Evolutionary conservation across 805 yeast species (phyloP).

Genomic region (Candida nonsorbophila): DNA sequence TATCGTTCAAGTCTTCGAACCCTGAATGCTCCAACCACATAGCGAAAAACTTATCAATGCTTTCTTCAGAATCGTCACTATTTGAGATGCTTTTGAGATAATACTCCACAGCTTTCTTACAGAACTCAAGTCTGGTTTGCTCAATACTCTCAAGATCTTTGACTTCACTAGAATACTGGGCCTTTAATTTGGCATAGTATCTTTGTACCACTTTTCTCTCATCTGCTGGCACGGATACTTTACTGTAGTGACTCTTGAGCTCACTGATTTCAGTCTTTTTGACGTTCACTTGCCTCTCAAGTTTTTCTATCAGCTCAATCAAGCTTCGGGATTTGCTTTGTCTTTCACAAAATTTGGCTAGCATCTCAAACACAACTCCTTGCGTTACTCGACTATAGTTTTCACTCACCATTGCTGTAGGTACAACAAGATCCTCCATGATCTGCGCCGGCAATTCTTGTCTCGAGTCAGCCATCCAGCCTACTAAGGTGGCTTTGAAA

Average conservation of each 20-base stretch:
- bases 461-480: constrained; percentile 70
- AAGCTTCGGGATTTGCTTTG: constrained; percentile 47
- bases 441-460: constrained; percentile 61
- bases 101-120: constrained; percentile 50
- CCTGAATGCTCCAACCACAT: constrained; percentile 69
- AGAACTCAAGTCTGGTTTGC: constrained; percentile 36
- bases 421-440: constrained; percentile 50
- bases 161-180: constrained; percentile 46
- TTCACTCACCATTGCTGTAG: constrained; percentile 21
- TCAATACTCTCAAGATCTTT: constrained; percentile 37
- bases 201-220: constrained; percentile 51
- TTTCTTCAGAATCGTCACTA: constrained; percentile 47
- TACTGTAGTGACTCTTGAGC: constrained; percentile 39
- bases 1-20: constrained; percentile 38
- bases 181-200: constrained; percentile 44
- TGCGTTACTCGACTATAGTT: constrained; percentile 8
- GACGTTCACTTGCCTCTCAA: constrained; percentile 32
- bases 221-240: constrained; percentile 30
- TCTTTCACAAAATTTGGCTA: constrained; percentile 71
- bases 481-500: constrained; percentile 43
- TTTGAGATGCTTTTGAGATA: constrained; percentile 51
- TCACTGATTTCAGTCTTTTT: constrained; percentile 47
- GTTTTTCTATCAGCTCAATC: constrained; percentile 39
- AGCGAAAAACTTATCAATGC: constrained; percentile 69
- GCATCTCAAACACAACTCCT: constrained; percentile 48